Evolutionary conservation across 2,329 filamentous ascomycete species (phyloP).

Genomic region (Aspergillus sp.): DNA sequence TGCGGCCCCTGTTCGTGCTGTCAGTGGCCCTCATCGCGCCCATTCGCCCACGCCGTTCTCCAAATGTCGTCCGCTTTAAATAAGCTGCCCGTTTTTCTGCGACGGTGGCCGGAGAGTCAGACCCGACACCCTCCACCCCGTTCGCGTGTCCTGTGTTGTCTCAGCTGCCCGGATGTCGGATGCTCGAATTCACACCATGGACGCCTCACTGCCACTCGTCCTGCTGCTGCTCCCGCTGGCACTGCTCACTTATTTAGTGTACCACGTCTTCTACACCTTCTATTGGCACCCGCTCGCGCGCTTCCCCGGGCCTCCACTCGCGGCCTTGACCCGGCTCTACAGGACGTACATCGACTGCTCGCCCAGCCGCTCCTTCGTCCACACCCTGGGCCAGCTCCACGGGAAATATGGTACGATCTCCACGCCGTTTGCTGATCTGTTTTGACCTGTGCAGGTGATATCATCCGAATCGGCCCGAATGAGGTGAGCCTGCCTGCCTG

Average conservation of each 20-base stretch:
- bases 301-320: constrained; percentile 4
- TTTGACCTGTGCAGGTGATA: neutral
- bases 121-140: too few species aligned
- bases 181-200: neutral
- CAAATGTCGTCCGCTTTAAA: too few species aligned
- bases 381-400: constrained; percentile 2
- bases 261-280: constrained; percentile 1
- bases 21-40: too few species aligned
- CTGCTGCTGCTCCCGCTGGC: neutral
- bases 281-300: constrained; percentile 6
- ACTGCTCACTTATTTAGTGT: neutral
- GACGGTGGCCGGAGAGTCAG: too few species aligned
- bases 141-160: neutral
- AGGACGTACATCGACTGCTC: constrained; percentile 4
- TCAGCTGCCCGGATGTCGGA: neutral
- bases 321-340: constrained; percentile 1
- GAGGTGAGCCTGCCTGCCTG: neutral
- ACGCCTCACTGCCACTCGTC: neutral
- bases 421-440: neutral
- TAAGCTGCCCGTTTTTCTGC: too few species aligned
- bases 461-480: constrained; percentile 4
- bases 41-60: too few species aligned
- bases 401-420: constrained; percentile 1
- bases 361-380: neutral
- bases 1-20: neutral